Conservation (phyloP, 163 green algal genomes). For the Scenedesmus sp. region DNA sequence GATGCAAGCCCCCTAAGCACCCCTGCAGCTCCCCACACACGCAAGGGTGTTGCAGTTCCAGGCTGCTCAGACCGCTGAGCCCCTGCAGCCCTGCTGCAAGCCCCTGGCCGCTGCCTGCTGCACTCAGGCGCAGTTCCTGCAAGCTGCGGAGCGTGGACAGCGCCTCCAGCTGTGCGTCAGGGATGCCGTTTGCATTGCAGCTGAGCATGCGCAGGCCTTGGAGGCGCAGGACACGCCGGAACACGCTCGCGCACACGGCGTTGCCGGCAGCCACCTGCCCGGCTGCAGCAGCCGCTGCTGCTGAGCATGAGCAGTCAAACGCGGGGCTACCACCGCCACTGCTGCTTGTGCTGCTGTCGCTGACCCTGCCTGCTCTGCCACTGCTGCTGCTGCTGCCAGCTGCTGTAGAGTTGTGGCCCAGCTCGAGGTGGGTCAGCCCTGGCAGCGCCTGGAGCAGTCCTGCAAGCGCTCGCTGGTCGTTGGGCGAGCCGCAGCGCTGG, state of each 20-base stretch:
- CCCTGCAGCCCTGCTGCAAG: conserved; percentile 12
- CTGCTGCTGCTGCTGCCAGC: background rate
- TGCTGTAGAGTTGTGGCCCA: background rate
- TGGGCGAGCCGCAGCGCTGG: conserved; percentile 22
- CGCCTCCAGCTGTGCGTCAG: conserved; percentile 23
- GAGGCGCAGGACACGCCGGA: conserved; percentile 14
- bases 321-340: background rate
- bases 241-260: conserved; percentile 16
- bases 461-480: conserved; percentile 38
- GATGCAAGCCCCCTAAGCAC: background rate
- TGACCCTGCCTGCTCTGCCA: background rate
- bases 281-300: background rate
- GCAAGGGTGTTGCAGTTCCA: conserved; percentile 30
- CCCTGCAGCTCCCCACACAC: conserved; percentile 17
- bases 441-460: background rate
- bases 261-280: background rate
- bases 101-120: background rate
- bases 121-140: background rate
- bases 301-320: background rate
- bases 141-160: background rate
- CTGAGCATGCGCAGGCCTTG: background rate
- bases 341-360: background rate
- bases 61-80: background rate
- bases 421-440: background rate
- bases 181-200: conserved; percentile 9